These are phyloP conservation scores for Hemileccinum rubropunctum DNA, from an alignment of 768 basidiomycete genomes.

Conservation along the genomic window DNA sequence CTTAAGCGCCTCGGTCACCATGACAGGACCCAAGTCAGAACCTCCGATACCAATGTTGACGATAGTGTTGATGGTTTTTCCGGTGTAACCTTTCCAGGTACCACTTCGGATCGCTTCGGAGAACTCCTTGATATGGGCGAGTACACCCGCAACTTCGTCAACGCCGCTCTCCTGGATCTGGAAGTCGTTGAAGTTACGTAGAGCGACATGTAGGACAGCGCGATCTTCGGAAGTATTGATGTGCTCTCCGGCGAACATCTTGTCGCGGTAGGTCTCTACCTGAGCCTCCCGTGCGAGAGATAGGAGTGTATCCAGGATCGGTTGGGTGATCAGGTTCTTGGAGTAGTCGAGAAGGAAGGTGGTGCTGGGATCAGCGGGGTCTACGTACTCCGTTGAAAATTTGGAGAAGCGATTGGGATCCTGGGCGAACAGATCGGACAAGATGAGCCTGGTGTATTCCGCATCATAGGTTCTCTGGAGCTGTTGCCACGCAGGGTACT, in stretches of 20 bases:
- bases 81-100: constrained; percentile 95
- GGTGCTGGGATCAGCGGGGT: constrained; percentile 60
- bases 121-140: constrained; percentile 91
- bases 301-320: constrained; percentile 76
- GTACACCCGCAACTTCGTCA: constrained; percentile 77
- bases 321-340: constrained; percentile 91
- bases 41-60: constrained; percentile 99
- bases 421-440: constrained; percentile 90
- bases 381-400: constrained; percentile 76
- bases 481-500: constrained; percentile 87
- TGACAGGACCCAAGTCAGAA: constrained; percentile 96
- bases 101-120: constrained; percentile 81
- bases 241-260: constrained; percentile 94
- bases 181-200: constrained; percentile 78
- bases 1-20: constrained; percentile 98
- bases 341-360: constrained; percentile 94
- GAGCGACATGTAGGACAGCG: constrained; percentile 92
- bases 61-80: constrained; percentile 89
- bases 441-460: constrained; percentile 68
- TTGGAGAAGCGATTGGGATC: constrained; percentile 86
- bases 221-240: constrained; percentile 99
- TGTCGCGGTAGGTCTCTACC: constrained; percentile 81
- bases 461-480: constrained; percentile 81
- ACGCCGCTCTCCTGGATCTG: constrained; percentile 78
- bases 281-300: constrained; percentile 80